Percentiles rank a stretch among this genome's conserved stretches.
These are phyloP conservation scores for Vitis hybrid DNA, from an alignment of 177 flowering plant genomes.

Conservation along the genomic window DNA sequence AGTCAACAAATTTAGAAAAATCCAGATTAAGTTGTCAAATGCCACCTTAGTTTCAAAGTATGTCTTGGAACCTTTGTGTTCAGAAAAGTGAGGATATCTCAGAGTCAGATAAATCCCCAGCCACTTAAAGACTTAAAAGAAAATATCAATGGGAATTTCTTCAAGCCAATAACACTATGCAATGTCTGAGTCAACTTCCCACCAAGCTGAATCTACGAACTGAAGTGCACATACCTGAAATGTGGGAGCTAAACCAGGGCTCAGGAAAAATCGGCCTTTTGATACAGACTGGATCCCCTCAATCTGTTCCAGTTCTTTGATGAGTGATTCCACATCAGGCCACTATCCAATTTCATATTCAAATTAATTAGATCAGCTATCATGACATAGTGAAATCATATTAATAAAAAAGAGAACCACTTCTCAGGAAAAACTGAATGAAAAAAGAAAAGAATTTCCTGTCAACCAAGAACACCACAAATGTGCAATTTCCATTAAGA, in stretches of 20 bases:
- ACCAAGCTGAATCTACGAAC: neutral
- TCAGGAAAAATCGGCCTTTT: constrained; percentile 86
- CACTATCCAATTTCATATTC: constrained; percentile 49
- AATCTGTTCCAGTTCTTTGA: constrained; percentile 68
- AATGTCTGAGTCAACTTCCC: neutral
- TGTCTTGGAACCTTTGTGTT: too few species aligned
- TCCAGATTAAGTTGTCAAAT: too few species aligned
- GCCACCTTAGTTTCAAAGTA: too few species aligned
- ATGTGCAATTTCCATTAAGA: too few species aligned
- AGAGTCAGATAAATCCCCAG: too few species aligned
- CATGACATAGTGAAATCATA: neutral
- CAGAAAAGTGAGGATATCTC: too few species aligned
- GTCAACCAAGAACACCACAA: neutral
- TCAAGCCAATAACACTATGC: neutral
- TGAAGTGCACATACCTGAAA: constrained; percentile 62
- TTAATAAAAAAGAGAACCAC: too few species aligned
- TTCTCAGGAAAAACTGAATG: too few species aligned
- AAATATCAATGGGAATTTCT: neutral
- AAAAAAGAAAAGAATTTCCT: neutral
- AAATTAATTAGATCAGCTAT: constrained; percentile 1
- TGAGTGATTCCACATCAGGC: constrained; percentile 85
- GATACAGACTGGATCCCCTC: constrained; percentile 71
- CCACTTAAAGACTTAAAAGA: neutral
- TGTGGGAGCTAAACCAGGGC: constrained; percentile 94
- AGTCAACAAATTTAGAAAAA: too few species aligned